Evolutionary conservation across 2,329 filamentous ascomycete genomes (phyloP).

Genomic region (Calycina herbarum): DNA sequence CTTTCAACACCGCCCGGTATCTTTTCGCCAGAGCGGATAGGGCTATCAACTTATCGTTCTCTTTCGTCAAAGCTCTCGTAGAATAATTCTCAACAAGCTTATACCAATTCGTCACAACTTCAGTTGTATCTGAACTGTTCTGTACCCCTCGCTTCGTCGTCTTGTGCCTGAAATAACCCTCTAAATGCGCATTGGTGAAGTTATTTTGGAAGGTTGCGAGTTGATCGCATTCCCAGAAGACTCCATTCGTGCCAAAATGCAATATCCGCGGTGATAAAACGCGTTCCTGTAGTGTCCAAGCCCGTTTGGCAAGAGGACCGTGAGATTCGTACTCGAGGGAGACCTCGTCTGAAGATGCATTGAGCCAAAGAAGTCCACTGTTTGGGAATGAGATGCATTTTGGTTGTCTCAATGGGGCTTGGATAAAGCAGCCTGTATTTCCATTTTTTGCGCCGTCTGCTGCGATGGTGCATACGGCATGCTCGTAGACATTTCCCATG

Average conservation of each 20-base stretch:
- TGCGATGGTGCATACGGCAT: conserved; percentile 28
- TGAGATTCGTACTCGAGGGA: neutral
- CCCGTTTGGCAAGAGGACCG: conserved; percentile 9
- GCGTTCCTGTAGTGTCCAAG: conserved; percentile 14
- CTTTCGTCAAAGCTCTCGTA: neutral
- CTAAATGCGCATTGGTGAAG: neutral
- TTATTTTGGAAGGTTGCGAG: neutral
- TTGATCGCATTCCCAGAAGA: conserved; percentile 16
- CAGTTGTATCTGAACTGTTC: neutral
- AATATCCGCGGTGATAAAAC: conserved; percentile 11
- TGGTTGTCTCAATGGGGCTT: neutral
- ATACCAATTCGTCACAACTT: neutral
- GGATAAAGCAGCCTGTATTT: conserved; percentile 4
- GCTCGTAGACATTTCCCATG: conserved; percentile 32
- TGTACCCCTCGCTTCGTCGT: neutral
- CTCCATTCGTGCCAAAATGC: conserved; percentile 7
- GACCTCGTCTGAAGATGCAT: neutral
- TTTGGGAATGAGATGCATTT: neutral
- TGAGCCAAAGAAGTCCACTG: neutral
- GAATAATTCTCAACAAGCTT: neutral
- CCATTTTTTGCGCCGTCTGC: conserved; percentile 14
- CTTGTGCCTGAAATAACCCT: neutral
- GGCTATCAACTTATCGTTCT: conserved; percentile 3
- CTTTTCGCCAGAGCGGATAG: neutral
- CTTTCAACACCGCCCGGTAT: neutral